phyloP scores from a whole-genome alignment of 768 basidiomycete genomes.

The Rhizopogon sp. region DNA sequence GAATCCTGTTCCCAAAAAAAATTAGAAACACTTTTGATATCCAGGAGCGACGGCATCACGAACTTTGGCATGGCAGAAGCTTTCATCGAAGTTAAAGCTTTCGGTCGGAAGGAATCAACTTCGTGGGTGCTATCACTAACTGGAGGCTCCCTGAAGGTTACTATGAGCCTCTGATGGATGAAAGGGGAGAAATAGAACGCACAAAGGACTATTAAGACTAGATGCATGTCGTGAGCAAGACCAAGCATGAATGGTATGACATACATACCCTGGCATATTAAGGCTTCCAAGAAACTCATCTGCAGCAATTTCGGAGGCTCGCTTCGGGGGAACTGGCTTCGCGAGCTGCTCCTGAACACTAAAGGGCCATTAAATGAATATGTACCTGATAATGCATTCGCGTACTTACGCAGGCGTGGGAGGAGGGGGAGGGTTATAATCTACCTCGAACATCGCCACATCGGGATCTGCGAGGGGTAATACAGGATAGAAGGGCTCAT shows the following conservation, averaged over 20 bases:
- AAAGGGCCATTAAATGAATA: not conserved
- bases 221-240: not conserved
- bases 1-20: conserved; percentile 33
- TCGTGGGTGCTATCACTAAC: not conserved
- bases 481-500: not conserved
- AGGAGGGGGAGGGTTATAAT: not conserved
- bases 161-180: not conserved
- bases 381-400: not conserved
- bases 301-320: conserved; percentile 14
- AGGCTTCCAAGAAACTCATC: conserved; percentile 23
- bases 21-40: conserved; percentile 3
- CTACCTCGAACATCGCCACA: no score
- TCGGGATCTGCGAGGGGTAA: not conserved
- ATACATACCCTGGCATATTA: conserved; percentile 20
- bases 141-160: conserved; percentile 12
- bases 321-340: conserved; percentile 14
- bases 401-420: not conserved
- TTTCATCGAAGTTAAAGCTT: conserved; percentile 9
- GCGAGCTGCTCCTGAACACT: conserved; percentile 1
- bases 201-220: conserved; percentile 23
- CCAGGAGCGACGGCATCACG: conserved; percentile 10
- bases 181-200: conserved; percentile 1
- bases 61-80: conserved; percentile 19
- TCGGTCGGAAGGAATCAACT: conserved; percentile 1
- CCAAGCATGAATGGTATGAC: not conserved